A percentile compares a stretch with the other conserved stretches of the same genome.
Conservation (phyloP, 2,329 filamentous ascomycete genomes). For the Taxawa tesnikishii region DNA sequence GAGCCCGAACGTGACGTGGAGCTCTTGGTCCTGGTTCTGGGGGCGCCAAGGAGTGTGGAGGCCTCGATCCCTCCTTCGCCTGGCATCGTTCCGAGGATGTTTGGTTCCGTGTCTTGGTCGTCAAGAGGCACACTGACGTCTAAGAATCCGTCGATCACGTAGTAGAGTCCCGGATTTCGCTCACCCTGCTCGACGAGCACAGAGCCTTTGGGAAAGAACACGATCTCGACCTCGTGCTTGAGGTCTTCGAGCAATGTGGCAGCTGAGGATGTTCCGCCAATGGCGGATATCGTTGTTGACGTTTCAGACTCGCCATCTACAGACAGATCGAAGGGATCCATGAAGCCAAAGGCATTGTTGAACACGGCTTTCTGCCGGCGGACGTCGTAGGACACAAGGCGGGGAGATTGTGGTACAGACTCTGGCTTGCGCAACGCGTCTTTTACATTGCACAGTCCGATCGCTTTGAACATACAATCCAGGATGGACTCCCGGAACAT, state of each 20-base stretch:
- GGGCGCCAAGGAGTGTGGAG: conserved; percentile 13
- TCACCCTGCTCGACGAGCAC: conserved; percentile 94
- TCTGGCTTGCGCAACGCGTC: conserved; percentile 53
- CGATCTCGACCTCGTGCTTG: conserved; percentile 87
- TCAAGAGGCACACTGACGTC: conserved; percentile 78
- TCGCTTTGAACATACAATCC: conserved; percentile 90
- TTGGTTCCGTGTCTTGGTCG: conserved; percentile 45
- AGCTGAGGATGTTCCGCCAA: conserved; percentile 38
- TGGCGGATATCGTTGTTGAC: conserved; percentile 38
- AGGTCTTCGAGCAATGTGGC: conserved; percentile 67
- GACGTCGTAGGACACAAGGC: conserved; percentile 72
- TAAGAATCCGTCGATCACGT: conserved; percentile 92
- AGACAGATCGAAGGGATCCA: conserved; percentile 69
- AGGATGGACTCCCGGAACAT: conserved; percentile 82
- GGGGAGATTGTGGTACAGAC: conserved; percentile 76
- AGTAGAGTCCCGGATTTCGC: conserved; percentile 91
- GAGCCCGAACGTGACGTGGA: conserved; percentile 3
- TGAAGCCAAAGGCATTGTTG: conserved; percentile 81
- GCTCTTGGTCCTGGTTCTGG: conserved; percentile 4
- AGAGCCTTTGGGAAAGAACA: conserved; percentile 90
- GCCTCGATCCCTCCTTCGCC: conserved; percentile 20
- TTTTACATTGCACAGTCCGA: conserved; percentile 64
- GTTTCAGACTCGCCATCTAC: conserved; percentile 81
- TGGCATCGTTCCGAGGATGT: conserved; percentile 31
- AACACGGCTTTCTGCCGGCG: conserved; percentile 69